Evolutionary conservation across 1,139 yeast species (phyloP), one percentile per base, ranked within the genome.

Genomic region (Yamadazyma oceani): DNA sequence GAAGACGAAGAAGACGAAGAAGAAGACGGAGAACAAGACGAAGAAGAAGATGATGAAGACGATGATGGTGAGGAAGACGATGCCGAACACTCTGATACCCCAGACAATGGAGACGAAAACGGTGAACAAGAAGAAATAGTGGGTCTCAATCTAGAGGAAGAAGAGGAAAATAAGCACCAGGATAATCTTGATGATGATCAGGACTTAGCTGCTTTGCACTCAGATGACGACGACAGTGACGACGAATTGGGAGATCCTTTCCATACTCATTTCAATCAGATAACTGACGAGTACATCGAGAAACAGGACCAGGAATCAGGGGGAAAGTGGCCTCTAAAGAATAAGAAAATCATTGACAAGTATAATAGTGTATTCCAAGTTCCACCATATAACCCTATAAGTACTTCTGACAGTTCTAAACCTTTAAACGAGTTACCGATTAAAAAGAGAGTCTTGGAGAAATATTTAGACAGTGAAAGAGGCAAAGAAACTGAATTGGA

Each of bases 181-280:
- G 64, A 59, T 4, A 62, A 57, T 19, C 62, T 51, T 6, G 50
- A 53, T 5, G 61, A 51, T 6, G 59, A 55, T 3, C 55, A 49
- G 2, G 62, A 60, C 12, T 48, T 48, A 2, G 53, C 51, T 4
- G 63, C 55, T 5, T 62, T 52, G 2, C 67, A 58, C 8, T 62
- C 51, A 3, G 69, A 60, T 9, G 59, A 51, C 8, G 59, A 51
- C 8, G 61, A 51, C 3, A 64, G 52, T 5, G 60, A 56, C 4
- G 56, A 53, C n/a, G 67, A 58, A 12, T 60, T 44, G 14, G 48
- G 46, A 3, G 88, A 83, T 57, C 87, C 95, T 0, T 89, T 85
- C 51, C 88, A 85, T 45, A 55, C 64, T 17, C 97, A 90, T 56
- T 90, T 84, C 57, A 85, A 82, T 37, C 61, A 66, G 21, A 69